Base-by-base conservation (phyloP, 2,329 filamentous ascomycete species). In the Lecanoromycetidae sp. region DNA sequence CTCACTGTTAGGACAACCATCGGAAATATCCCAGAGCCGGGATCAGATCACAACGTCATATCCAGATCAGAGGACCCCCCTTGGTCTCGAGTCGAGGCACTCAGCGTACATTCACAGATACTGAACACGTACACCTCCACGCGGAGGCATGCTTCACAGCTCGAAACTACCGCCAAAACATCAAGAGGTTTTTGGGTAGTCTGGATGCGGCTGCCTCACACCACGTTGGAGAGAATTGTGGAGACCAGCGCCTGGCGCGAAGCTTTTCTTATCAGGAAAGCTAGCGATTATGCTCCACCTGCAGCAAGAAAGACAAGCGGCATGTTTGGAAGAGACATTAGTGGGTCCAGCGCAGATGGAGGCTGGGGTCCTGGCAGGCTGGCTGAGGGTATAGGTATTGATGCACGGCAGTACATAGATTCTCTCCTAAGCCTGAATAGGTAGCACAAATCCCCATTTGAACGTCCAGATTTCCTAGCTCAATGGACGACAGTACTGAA, bases 101-200 rank as follows among this genome's bases (percentile, higher is more conserved):
- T 82, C 29, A 77, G 76, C 55, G 74, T 80, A 5, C 76, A 82
- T 58, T 70, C 70, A 7, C 74, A 77, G 46, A 71, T 81, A 33
- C 61, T 82, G 22, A 71, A 71, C 48, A 78, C 74, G 0, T 67
- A 77, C 42, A 58, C 61, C n/a, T 68, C 69, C 48, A 77, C 76
- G 1, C 66, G 71, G 2, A 61, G 61, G 19, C 62, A 61, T 1
- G 53, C 60, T 1, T 59, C 63, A 7, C 76, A 80, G 51, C 64
- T 75, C 5, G 78, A 82, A 56, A 67, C 75, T 26, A 80, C 74
- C 1, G 74, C 72, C 59, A 81, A 80, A 60, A 80, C 77, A 0
- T 71, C 63, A 35, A 70, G 77, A n/a, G 75, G 75, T 5, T 82
- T 77, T 77, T 82, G 78, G 78, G 69, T 82, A 2, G 72, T 80